These are phyloP conservation scores for Pseudozyma pruni DNA, from an alignment of 1,284 basidiomycete genomes.

Conservation along the genomic window DNA sequence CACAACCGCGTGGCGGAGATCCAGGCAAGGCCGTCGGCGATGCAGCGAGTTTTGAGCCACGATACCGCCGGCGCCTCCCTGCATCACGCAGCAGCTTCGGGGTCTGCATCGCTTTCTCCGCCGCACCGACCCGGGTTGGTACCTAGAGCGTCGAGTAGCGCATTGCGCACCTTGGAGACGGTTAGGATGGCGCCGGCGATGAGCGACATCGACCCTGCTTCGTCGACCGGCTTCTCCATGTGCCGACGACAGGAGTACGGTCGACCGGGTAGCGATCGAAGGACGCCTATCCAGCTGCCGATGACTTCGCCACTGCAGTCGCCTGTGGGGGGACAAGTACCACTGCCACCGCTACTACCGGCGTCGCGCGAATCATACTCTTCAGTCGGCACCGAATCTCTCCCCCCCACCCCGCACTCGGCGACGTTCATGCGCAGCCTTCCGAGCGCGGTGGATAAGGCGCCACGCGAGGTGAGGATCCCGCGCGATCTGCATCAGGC, in stretches of 20 bases:
- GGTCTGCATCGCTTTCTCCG: conserved; percentile 14
- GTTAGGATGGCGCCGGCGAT: neutral
- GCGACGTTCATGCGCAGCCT: conserved; percentile 34
- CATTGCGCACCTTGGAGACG: conserved; percentile 18
- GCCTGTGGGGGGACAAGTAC: conserved; percentile 11
- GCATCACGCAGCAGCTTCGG: conserved; percentile 4
- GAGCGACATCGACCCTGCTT: conserved; percentile 30
- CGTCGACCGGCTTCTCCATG: conserved; percentile 34
- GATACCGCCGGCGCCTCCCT: conserved; percentile 19
- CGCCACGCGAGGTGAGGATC: conserved; percentile 16
- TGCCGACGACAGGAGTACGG: conserved; percentile 1
- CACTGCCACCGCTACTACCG: conserved; percentile 28
- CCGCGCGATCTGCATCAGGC: conserved; percentile 12
- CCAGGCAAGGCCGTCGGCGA: conserved; percentile 10
- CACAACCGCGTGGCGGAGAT: conserved; percentile 23
- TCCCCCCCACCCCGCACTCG: conserved; percentile 40
- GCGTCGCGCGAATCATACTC: conserved; percentile 40
- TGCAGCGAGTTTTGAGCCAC: conserved; percentile 28
- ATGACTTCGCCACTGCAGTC: conserved; percentile 25
- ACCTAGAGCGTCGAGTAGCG: conserved; percentile 23
- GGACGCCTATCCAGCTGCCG: conserved; percentile 10
- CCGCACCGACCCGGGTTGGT: conserved; percentile 26
- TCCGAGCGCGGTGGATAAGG: conserved; percentile 12
- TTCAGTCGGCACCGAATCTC: conserved; percentile 30
- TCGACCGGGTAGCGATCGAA: conserved; percentile 9